phyloP scores from a whole-genome alignment of 352 stramenopile genomes.

The Phytophthora ohioensis region DNA sequence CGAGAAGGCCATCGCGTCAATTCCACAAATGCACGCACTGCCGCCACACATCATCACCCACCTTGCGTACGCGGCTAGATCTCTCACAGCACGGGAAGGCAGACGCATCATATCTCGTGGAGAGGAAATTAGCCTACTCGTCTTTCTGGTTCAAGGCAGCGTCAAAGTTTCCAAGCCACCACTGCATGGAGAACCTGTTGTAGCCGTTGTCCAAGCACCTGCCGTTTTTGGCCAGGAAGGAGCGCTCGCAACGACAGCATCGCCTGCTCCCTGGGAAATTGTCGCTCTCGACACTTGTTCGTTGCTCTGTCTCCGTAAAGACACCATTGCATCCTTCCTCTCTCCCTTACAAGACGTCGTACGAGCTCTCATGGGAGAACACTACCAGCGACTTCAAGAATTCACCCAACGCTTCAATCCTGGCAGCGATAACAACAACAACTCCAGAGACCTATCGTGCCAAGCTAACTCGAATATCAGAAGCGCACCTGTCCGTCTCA shows the following conservation, averaged over 20 bases:
- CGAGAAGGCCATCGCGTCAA: constrained; percentile 59
- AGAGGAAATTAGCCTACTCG: constrained; percentile 67
- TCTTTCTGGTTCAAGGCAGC: constrained; percentile 68
- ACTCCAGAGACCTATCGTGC: neutral
- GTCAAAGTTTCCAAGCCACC: constrained; percentile 66
- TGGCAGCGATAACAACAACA: constrained; percentile 6
- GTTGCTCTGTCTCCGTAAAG: constrained; percentile 62
- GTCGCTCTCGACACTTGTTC: constrained; percentile 65
- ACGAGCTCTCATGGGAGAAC: constrained; percentile 55
- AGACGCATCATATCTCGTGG: constrained; percentile 57
- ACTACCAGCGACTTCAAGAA: constrained; percentile 49
- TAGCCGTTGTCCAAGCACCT: constrained; percentile 69
- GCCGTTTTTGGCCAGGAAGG: constrained; percentile 79
- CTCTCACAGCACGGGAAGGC: constrained; percentile 49
- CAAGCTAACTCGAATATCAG: constrained; percentile 11
- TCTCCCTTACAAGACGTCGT: constrained; percentile 57
- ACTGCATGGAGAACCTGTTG: constrained; percentile 29
- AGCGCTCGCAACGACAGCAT: constrained; percentile 50
- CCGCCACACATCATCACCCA: constrained; percentile 65
- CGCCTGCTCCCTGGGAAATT: constrained; percentile 61
- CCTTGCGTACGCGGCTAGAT: constrained; percentile 71
- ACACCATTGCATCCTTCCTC: constrained; percentile 74
- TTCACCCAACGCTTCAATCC: constrained; percentile 57
- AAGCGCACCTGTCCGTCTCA: constrained; percentile 21
- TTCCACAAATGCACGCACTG: constrained; percentile 56